phyloP scores from a whole-genome alignment of 2,329 filamentous ascomycete species.

The Alternaria brassicicola region DNA sequence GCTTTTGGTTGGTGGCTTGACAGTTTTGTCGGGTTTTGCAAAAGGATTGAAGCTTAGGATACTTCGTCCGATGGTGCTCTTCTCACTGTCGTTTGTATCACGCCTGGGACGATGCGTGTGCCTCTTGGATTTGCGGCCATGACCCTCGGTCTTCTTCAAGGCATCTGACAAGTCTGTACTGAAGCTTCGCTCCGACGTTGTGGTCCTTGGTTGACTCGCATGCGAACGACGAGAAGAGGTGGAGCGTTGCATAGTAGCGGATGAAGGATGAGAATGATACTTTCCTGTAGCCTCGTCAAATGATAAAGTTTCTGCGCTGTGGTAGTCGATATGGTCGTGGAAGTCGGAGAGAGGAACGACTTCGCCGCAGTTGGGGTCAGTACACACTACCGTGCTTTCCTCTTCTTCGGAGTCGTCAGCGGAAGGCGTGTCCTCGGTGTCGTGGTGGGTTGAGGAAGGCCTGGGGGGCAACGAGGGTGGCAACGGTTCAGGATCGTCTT shows the following conservation, averaged over 20 bases:
- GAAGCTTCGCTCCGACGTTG: conserved; percentile 32
- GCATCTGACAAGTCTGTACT: conserved; percentile 26
- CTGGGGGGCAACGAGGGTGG: conserved; percentile 30
- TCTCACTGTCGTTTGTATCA: conserved; percentile 40
- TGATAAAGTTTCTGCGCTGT: conserved; percentile 50
- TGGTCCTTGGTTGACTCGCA: conserved; percentile 24
- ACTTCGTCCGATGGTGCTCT: conserved; percentile 44
- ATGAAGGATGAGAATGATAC: conserved; percentile 43
- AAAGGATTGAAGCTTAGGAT: conserved; percentile 46
- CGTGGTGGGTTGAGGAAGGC: conserved; percentile 26
- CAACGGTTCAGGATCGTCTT: conserved; percentile 39
- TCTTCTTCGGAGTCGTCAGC: conserved; percentile 39
- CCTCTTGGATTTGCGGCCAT: conserved; percentile 32
- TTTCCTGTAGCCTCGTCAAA: conserved; percentile 42
- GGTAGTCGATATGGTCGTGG: conserved; percentile 56
- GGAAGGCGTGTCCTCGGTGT: conserved; percentile 33
- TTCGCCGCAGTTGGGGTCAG: conserved; percentile 53
- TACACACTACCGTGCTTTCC: conserved; percentile 47
- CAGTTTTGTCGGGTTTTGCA: conserved; percentile 30
- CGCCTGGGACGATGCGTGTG: conserved; percentile 31
- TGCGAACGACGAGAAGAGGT: conserved; percentile 18
- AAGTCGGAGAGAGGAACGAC: conserved; percentile 50
- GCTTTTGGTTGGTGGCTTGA: conserved; percentile 39
- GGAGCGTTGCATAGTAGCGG: conserved; percentile 39
- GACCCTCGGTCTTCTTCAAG: conserved; percentile 21